Base-by-base conservation (phyloP, 1,284 basidiomycete genomes). In the Polyporus tsugae region DNA sequence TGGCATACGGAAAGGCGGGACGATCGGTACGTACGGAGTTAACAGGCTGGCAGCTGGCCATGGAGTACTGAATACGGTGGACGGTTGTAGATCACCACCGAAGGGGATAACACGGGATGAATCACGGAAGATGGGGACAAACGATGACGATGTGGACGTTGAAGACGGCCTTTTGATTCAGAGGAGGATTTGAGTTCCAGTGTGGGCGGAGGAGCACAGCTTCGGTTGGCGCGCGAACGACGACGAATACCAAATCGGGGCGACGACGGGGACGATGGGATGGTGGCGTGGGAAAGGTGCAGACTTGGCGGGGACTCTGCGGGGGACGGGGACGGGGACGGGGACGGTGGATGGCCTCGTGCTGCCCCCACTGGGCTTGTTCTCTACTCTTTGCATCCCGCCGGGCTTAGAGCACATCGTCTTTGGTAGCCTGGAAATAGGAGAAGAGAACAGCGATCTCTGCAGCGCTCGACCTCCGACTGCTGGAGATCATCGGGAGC, bases 321-420 rank as follows among this genome's bases (percentile, higher is more conserved):
- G 41, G 41, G 13, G 6, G 10, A 41, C 41, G 4, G 41, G 41
- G n/a, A n/a, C n/a, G n/a, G 29, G 29, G 41, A 42, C 15, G 15
- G 17, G 6, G 22, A 52, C 22, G 46, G 46, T 11, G 46, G 46
- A 52, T 13, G 46, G 46, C 9, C 46, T 52, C 22, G 46, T 52
- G 46, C n/a, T 52, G 9, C n/a, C 46, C 25, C 22, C 46, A 9
- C n/a, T 25, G 10, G 46, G 46, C 46, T 52, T 52, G 25, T 33
- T 55, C 33, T 55, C 53, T 55, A 35, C 53, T 55, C 33, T 55
- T 6, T 55, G 17, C 53, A 35, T 55, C 53, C 53, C 53, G 29
- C 53, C 53, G 33, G 53, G 29, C 29, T 35, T 55, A 9, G 53
- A 35, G 29, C 2, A 17, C 53, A 6, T 55, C 53, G 33, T 35